Evolutionary conservation across 768 basidiomycete species (phyloP), one percentile per base, ranked within the genome.

Genomic region (Termitomyces sp.): DNA sequence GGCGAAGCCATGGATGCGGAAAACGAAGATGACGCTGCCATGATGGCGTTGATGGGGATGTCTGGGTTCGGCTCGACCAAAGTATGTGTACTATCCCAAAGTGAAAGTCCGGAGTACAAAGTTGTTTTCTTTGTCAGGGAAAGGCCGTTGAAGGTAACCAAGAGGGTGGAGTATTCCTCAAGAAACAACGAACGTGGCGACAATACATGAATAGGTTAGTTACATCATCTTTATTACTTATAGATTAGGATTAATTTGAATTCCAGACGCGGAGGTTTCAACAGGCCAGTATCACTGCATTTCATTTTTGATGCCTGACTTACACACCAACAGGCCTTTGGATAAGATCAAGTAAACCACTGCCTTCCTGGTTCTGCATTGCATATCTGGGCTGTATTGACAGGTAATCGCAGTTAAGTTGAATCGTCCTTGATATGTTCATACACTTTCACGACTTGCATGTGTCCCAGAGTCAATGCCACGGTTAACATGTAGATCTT

Each of bases 161-260:
- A 73, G 88, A 89, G 61, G 89, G 88, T 46, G 66, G 60, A 39
- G 81, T 78, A 37, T 72, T 83, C 55, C 72, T 89, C 65, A 94
- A 91, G 80, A 94, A 93, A 75, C 83, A 83, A 58, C 79, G 93
- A 60, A 95, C 93, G 27, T 96, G 94, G 95, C 81, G 94, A 63
- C 96, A 98, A 73, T 99, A 99, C 72, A 99, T 99, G 96, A 98
- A 98, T 72, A 83, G 94, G 85, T 87, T 65, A 50, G 80, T 60
- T 44, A 37, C 34, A n/a, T 61, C n/a, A 13, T 24, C 16, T 16
- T 8, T 22, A 27, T 3, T 46, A 13, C 47, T 36, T 61, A 41
- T 8, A 46, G 59, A 55, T 46, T 61, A 22, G 4, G n/a, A 48
- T 15, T n/a, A 31, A 56, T 63, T 51, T 44, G 62, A 58, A 63